Conservation (phyloP, 345 rosid genomes). For the Erucastrum elatum region DNA sequence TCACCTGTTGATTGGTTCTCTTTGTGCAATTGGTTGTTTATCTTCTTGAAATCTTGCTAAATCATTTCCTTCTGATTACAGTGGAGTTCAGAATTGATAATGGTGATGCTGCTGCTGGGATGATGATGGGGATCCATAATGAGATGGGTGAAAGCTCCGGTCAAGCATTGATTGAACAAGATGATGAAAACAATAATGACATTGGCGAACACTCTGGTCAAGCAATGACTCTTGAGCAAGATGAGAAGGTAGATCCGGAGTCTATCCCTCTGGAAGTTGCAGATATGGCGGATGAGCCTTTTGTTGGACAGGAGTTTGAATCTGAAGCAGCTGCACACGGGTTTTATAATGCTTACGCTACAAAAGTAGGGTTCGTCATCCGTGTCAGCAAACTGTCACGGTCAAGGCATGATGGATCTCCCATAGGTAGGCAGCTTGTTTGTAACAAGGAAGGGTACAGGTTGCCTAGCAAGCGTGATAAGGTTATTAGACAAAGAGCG, state of each 20-base stretch:
- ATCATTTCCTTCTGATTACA: slow-evolving; percentile 34
- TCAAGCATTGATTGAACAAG: slow-evolving; percentile 55
- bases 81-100: slow-evolving; percentile 76
- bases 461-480: slow-evolving; percentile 90
- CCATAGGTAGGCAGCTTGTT: slow-evolving; percentile 93
- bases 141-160: slow-evolving; percentile 55
- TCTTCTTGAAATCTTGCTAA: background rate
- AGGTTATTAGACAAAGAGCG: slow-evolving; percentile 89
- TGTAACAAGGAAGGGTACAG: slow-evolving; percentile 97
- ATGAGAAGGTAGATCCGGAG: slow-evolving; percentile 54
- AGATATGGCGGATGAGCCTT: slow-evolving; percentile 63
- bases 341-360: slow-evolving; percentile 88
- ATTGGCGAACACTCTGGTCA: slow-evolving; percentile 49
- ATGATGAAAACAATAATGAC: slow-evolving; percentile 41
- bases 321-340: slow-evolving; percentile 95
- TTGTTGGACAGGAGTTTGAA: slow-evolving; percentile 85
- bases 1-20: background rate
- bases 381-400: slow-evolving; percentile 98
- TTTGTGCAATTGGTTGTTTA: slow-evolving; percentile 1
- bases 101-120: slow-evolving; percentile 55
- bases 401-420: slow-evolving; percentile 93
- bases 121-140: slow-evolving; percentile 40
- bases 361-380: slow-evolving; percentile 76
- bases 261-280: slow-evolving; percentile 45
- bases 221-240: slow-evolving; percentile 44